Evolutionary conservation across 2,329 filamentous ascomycete species (phyloP).

Genomic region (Teratosphaeria pseudoeucalypti): DNA sequence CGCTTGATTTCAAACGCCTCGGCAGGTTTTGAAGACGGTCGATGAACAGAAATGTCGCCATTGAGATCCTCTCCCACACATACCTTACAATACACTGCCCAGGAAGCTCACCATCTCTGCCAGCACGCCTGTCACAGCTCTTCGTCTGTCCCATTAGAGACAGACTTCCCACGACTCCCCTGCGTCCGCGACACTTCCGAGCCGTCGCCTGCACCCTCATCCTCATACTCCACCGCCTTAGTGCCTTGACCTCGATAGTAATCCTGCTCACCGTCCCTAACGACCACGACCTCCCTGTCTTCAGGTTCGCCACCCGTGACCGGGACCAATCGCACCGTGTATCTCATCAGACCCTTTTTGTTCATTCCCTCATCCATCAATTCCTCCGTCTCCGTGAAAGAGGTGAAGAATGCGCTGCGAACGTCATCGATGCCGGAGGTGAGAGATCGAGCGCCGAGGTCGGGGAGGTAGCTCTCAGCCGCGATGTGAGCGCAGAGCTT

Average conservation of each 20-base stretch:
- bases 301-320: neutral
- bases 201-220: neutral
- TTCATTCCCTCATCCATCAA: conserved; percentile 4
- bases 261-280: neutral
- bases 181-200: neutral
- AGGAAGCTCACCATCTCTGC: too few species aligned
- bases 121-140: too few species aligned
- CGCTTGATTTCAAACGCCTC: too few species aligned
- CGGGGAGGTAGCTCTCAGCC: conserved; percentile 20
- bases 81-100: too few species aligned
- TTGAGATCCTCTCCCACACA: too few species aligned
- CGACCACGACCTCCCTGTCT: conserved; percentile 1
- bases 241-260: conserved; percentile 1
- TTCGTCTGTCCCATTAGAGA: too few species aligned
- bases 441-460: conserved; percentile 28
- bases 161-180: too few species aligned
- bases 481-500: conserved; percentile 25
- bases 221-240: neutral
- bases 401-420: neutral
- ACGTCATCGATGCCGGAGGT: conserved; percentile 14
- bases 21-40: too few species aligned
- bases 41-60: too few species aligned
- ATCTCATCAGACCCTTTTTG: conserved; percentile 1
- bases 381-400: neutral
- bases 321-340: conserved; percentile 1